These are phyloP conservation scores for Basidioascus undulatus DNA, from an alignment of 768 basidiomycete genomes.

Conservation along the genomic window DNA sequence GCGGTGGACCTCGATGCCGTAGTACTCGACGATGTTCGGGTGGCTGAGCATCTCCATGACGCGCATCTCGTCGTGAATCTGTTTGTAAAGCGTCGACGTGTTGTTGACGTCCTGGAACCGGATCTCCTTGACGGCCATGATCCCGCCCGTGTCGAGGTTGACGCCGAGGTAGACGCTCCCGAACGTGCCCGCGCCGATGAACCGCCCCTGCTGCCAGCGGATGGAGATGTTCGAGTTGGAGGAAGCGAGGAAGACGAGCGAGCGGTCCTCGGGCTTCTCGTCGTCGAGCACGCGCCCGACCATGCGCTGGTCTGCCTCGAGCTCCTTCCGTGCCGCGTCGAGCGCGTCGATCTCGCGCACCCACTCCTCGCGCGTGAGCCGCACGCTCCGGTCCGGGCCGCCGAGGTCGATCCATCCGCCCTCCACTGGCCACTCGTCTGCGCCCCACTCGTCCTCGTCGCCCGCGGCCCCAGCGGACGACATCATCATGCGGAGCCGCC, in stretches of 20 bases:
- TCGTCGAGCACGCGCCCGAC: slow-evolving; percentile 83
- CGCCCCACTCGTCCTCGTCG: slow-evolving; percentile 1
- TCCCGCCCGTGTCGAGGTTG: slow-evolving; percentile 78
- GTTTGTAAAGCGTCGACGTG: slow-evolving; percentile 61
- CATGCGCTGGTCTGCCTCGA: slow-evolving; percentile 44
- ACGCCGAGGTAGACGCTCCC: slow-evolving; percentile 98
- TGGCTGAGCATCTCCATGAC: slow-evolving; percentile 98
- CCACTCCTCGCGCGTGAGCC: slow-evolving; percentile 51
- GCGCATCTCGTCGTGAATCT: slow-evolving; percentile 82
- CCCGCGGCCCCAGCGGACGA: slow-evolving; percentile 4
- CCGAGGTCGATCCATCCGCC: slow-evolving; percentile 5
- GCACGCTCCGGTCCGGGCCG: slow-evolving; percentile 28
- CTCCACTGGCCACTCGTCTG: slow-evolving; percentile 12
- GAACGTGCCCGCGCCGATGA: slow-evolving; percentile 96
- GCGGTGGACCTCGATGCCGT: slow-evolving; percentile 93
- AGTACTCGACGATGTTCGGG: slow-evolving; percentile 94
- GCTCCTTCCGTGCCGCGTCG: slow-evolving; percentile 35
- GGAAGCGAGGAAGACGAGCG: slow-evolving; percentile 78
- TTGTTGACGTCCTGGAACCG: slow-evolving; percentile 84
- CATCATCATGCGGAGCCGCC: slow-evolving; percentile 9
- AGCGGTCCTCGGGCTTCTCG: slow-evolving; percentile 78
- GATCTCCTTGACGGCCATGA: slow-evolving; percentile 99
- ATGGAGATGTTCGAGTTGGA: slow-evolving; percentile 89
- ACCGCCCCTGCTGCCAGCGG: slow-evolving; percentile 92
- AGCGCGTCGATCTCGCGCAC: slow-evolving; percentile 34